Conservation (phyloP, 768 basidiomycete species). For the Termitomyces sp. region DNA sequence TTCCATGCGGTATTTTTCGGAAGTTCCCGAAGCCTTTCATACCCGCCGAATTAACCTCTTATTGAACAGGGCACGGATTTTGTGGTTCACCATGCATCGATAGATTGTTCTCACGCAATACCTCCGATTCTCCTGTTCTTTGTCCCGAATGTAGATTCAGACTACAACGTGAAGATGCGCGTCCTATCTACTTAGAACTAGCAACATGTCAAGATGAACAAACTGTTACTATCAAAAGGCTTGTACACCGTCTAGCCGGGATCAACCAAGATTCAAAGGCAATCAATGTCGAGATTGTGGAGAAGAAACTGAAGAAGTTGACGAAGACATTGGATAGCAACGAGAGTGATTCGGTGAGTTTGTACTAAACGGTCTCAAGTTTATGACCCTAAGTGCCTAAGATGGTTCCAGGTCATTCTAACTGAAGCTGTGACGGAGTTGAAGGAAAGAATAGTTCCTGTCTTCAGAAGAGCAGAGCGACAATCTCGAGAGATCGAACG, state of each 20-base stretch:
- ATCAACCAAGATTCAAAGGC: constrained; percentile 28
- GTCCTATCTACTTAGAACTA: constrained; percentile 17
- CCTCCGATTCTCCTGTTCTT: not conserved
- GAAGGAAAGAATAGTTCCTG: constrained; percentile 32
- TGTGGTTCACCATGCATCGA: constrained; percentile 26
- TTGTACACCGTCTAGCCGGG: constrained; percentile 26
- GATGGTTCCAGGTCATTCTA: constrained; percentile 21
- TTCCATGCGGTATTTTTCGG: constrained; percentile 28
- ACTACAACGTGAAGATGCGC: constrained; percentile 12
- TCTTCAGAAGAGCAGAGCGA: constrained; percentile 24
- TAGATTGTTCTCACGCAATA: constrained; percentile 15
- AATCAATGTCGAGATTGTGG: constrained; percentile 30
- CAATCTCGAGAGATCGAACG: constrained; percentile 23
- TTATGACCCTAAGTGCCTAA: not conserved
- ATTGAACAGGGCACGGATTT: constrained; percentile 33
- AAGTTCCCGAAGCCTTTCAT: not conserved
- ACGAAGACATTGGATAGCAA: constrained; percentile 18
- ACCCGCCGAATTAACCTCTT: not conserved
- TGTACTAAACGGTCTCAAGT: not conserved
- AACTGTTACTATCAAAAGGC: constrained; percentile 16
- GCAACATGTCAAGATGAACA: constrained; percentile 23
- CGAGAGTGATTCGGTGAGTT: constrained; percentile 23
- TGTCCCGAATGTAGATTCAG: constrained; percentile 18
- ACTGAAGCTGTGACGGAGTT: constrained; percentile 34
- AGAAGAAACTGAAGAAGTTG: constrained; percentile 26